Conservation (phyloP, 352 stramenopile genomes). For the Nothophytophthora sp. region DNA sequence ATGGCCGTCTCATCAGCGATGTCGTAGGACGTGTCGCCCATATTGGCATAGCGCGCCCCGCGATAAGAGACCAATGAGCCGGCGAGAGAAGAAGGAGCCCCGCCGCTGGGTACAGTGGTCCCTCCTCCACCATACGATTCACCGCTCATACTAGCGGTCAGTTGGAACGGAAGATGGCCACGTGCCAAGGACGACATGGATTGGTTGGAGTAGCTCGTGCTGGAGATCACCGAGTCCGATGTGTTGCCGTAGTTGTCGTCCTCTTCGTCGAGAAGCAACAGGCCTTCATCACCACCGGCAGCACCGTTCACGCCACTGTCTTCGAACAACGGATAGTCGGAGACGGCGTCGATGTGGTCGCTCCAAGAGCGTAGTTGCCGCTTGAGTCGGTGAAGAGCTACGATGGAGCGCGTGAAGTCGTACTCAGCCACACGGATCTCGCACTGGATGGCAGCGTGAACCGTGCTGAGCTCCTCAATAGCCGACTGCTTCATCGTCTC, state of each 20-base stretch:
- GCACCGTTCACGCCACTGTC: conserved; percentile 43
- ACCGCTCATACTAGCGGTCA: conserved; percentile 16
- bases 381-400: conserved; percentile 74
- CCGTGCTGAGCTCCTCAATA: conserved; percentile 70
- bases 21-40: conserved; percentile 33
- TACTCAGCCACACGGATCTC: conserved; percentile 73
- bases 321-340: conserved; percentile 79
- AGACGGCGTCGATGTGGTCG: conserved; percentile 79
- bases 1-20: conserved; percentile 23
- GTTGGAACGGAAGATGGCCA: conserved; percentile 16
- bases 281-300: conserved; percentile 28
- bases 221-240: conserved; percentile 74
- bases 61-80: conserved; percentile 26
- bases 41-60: conserved; percentile 27
- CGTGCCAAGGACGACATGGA: conserved; percentile 26
- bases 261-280: conserved; percentile 36
- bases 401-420: conserved; percentile 77
- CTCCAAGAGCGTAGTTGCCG: conserved; percentile 63
- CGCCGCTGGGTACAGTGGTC: conserved; percentile 3
- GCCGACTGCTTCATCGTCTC: conserved; percentile 68
- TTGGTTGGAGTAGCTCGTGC: conserved; percentile 40
- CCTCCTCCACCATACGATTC: conserved; percentile 11
- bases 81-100: conserved; percentile 18
- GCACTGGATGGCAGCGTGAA: conserved; percentile 65
- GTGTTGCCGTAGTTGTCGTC: conserved; percentile 51